Percentiles rank a stretch among this genome's conserved stretches.
These are phyloP conservation scores for Fomitiporia mediterranea DNA, from an alignment of 1,284 basidiomycete species.

Conservation along the genomic window DNA sequence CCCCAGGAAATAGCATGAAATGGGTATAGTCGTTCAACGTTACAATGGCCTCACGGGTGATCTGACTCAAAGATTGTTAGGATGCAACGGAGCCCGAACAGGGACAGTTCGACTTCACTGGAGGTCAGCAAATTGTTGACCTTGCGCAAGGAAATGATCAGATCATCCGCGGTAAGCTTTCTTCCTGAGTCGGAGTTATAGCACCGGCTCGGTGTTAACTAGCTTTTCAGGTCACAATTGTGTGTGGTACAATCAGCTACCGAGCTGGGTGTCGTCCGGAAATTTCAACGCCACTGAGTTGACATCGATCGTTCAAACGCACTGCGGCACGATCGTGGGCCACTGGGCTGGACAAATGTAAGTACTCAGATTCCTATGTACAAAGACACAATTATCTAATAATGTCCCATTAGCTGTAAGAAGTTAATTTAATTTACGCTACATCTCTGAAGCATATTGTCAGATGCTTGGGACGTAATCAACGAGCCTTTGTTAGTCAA, in stretches of 20 bases:
- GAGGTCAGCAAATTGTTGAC: conserved; percentile 27
- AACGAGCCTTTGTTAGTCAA: conserved; percentile 21
- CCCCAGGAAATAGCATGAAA: conserved; percentile 38
- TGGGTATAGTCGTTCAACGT: conserved; percentile 26
- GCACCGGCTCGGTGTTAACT: background rate
- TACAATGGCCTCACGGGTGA: background rate
- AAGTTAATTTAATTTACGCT: background rate
- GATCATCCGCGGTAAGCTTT: conserved; percentile 15
- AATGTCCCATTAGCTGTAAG: background rate
- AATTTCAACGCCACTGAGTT: conserved; percentile 23
- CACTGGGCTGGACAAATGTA: conserved; percentile 23
- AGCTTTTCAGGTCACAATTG: conserved; percentile 18
- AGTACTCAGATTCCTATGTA: background rate
- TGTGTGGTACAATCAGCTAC: conserved; percentile 26
- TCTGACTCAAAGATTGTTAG: background rate
- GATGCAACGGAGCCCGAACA: conserved; percentile 24
- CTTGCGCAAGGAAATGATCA: conserved; percentile 26
- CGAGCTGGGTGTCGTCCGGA: conserved; percentile 25
- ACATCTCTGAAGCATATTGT: background rate
- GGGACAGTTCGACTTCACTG: conserved; percentile 27
- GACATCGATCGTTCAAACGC: conserved; percentile 23
- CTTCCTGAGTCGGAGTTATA: background rate
- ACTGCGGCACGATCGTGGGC: conserved; percentile 22
- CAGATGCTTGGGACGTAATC: conserved; percentile 23
- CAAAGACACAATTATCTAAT: background rate